A percentile compares a stretch with the other conserved stretches of the same genome.
Evolutionary conservation across 208 protist species (phyloP).

Genomic region (Acanthamoeba comandoni): DNA sequence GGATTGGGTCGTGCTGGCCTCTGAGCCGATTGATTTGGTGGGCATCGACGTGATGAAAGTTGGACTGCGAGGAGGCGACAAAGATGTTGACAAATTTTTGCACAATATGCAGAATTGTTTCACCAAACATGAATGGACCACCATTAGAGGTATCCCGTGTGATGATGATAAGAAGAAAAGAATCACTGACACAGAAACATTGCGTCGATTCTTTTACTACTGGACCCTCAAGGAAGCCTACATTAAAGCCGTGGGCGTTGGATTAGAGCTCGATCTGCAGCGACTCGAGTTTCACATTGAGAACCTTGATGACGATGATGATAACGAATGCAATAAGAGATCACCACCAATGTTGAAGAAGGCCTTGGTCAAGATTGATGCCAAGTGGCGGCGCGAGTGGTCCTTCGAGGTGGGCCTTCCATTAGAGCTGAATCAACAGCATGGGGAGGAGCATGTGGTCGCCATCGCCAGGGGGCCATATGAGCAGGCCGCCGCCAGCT

Average conservation of each 20-base stretch:
- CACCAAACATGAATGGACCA: slow-evolving; percentile 21
- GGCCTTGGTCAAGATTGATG: slow-evolving; percentile 27
- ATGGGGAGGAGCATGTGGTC: slow-evolving; percentile 37
- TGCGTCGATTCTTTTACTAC: slow-evolving; percentile 38
- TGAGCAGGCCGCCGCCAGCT: slow-evolving; percentile 22
- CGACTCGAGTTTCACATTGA: slow-evolving; percentile 31
- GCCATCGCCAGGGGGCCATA: slow-evolving; percentile 53
- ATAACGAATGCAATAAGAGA: not conserved
- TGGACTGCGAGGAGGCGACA: slow-evolving; percentile 28
- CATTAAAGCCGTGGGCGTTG: slow-evolving; percentile 68
- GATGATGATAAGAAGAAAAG: not conserved
- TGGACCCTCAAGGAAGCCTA: slow-evolving; percentile 73
- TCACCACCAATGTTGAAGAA: not conserved
- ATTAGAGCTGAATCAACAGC: slow-evolving; percentile 1
- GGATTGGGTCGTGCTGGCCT: slow-evolving; percentile 65
- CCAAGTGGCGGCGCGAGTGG: slow-evolving; percentile 26
- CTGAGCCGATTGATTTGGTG: slow-evolving; percentile 16
- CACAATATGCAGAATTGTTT: slow-evolving; percentile 60
- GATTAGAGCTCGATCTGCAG: slow-evolving; percentile 50
- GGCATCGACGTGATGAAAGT: slow-evolving; percentile 71
- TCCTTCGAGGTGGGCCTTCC: slow-evolving; percentile 25
- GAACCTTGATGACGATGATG: not conserved
- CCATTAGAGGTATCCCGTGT: not conserved
- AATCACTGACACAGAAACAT: not conserved
- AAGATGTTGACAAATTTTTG: slow-evolving; percentile 16